These are phyloP conservation scores for Lipomyces orientalis DNA, from an alignment of 805 yeast genomes.

Conservation along the genomic window DNA sequence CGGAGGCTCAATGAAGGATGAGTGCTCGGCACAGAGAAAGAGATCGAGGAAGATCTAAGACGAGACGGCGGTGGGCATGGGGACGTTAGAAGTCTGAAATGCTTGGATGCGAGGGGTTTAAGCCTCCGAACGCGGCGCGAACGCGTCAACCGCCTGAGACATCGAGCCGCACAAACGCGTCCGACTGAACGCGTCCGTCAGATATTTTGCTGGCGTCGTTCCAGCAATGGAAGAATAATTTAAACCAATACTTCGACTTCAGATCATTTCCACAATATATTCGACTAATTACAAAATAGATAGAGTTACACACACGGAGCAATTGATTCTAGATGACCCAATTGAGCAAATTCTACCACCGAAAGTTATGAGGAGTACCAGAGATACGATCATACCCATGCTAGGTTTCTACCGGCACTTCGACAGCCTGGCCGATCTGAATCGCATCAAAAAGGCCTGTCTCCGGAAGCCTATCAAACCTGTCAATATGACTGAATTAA, in stretches of 20 bases:
- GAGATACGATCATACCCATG: too few relatives aligned
- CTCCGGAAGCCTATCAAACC: constrained; percentile 8
- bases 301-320: neutral
- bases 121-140: neutral
- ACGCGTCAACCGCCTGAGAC: neutral
- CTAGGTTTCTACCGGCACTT: constrained; percentile 8
- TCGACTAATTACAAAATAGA: neutral
- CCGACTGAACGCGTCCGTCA: neutral
- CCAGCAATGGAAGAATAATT: neutral
- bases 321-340: neutral
- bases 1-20: neutral
- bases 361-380: too few relatives aligned
- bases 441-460: constrained; percentile 26
- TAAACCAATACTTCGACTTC: neutral
- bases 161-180: neutral
- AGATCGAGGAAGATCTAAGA: neutral
- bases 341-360: neutral
- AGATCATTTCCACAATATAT: neutral
- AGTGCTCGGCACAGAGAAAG: neutral
- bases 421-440: constrained; percentile 23
- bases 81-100: neutral
- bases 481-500: neutral
- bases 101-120: neutral
- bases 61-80: neutral
- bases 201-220: neutral